These are phyloP conservation scores for Scutellaria baicalensis DNA, from an alignment of 257 asterid species.

Conservation along the genomic window DNA sequence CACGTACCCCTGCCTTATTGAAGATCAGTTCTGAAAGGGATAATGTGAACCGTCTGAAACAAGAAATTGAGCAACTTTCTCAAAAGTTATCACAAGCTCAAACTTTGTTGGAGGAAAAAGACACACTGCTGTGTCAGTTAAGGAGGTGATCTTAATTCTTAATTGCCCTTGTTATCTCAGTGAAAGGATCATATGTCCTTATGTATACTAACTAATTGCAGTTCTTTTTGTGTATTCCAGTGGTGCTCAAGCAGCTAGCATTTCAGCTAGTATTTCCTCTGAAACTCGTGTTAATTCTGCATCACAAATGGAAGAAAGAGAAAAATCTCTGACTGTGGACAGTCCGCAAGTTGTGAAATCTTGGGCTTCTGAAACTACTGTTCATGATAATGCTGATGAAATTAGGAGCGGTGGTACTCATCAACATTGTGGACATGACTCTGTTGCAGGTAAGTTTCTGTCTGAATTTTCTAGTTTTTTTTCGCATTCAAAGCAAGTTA, in stretches of 20 bases:
- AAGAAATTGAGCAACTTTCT: conserved; percentile 72
- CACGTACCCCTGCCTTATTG: conserved; percentile 91
- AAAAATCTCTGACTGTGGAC: conserved; percentile 21
- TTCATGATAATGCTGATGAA: conserved; percentile 24
- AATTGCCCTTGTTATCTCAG: conserved; percentile 8
- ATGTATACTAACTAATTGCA: conserved; percentile 11
- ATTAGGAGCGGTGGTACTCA: conserved; percentile 27
- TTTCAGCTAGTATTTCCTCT: conserved; percentile 15
- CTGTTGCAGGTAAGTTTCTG: conserved; percentile 28
- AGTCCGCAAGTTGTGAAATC: conserved; percentile 27
- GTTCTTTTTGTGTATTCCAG: conserved; percentile 21
- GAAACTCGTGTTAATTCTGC: conserved; percentile 27
- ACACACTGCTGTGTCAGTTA: conserved; percentile 37
- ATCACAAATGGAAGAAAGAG: conserved; percentile 31
- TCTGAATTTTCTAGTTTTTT: conserved; percentile 5
- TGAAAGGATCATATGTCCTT: background rate
- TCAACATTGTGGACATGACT: conserved; percentile 23
- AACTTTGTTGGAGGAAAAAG: conserved; percentile 67
- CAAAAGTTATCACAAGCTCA: conserved; percentile 66
- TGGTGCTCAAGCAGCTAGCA: conserved; percentile 35
- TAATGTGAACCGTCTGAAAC: conserved; percentile 58
- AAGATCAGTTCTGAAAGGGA: conserved; percentile 85
- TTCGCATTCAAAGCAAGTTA: background rate
- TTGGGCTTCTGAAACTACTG: conserved; percentile 27
- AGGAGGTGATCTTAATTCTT: conserved; percentile 45